Evolutionary conservation across 306 rosid genomes (phyloP), one percentile per base, ranked within the genome.

Genomic region (Vigna radiata): DNA sequence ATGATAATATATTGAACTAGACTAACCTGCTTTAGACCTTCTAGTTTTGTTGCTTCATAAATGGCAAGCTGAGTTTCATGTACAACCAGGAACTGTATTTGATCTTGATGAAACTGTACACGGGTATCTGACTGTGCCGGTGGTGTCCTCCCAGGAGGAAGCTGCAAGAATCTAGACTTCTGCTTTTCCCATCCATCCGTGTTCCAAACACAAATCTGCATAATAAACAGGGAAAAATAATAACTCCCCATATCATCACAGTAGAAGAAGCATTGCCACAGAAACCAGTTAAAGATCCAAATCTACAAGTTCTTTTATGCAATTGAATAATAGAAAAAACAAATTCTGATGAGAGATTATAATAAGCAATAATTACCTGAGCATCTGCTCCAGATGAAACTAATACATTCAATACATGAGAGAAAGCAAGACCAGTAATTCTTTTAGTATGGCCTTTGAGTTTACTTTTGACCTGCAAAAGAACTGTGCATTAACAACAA

Each of bases 141-240:
- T 56, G 91, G 88, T 54, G 90, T 87, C 87, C 97, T 89, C 66
- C 98, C 96, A 50, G 88, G 41, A 76, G 98, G 97, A 79, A 95
- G 90, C 86, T 83, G 98, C 89, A 95, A 86, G 85, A 80, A 85
- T 85, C 91, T 87, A 56, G 85, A 78, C 77, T 85, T 92, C 87
- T 92, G 97, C 87, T 95, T 95, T 83, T 92, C 98, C 97, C 97
- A 95, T 54, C 90, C 93, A 82, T 95, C 97, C 61, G 97, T 88
- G 52, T 77, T 95, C 98, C 98, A 95, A 33, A 89, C 92, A 43
- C 95, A 89, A 67, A 95, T 85, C 98, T 93, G 84, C 68, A 82
- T 17, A 55, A n/a, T 44, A 77, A 73, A 53, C 31, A 58, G 33
- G n/a, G 21, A 37, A 77, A 29, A 71, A 53, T 47, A 16, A 54